phyloP scores from a whole-genome alignment of 495 filamentous ascomycete species.

The Xylaria sp. region DNA sequence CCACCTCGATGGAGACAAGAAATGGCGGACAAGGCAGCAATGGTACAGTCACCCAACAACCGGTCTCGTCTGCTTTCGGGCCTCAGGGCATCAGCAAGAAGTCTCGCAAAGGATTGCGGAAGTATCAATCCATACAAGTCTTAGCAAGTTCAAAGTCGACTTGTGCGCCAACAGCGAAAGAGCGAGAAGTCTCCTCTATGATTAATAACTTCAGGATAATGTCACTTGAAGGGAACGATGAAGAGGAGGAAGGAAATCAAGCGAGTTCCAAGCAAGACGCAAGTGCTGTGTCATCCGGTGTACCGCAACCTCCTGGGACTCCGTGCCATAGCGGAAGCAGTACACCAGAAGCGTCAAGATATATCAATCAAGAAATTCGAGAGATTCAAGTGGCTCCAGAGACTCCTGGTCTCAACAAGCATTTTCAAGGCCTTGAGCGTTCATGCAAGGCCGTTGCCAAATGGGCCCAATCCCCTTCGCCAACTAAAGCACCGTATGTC shows the following conservation, averaged over 20 bases:
- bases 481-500: slow-evolving; percentile 62
- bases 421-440: slow-evolving; percentile 24
- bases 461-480: slow-evolving; percentile 42
- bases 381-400: slow-evolving; percentile 47
- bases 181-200: slow-evolving; percentile 43
- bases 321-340: slow-evolving; percentile 12
- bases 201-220: slow-evolving; percentile 21
- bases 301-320: slow-evolving; percentile 25
- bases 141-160: slow-evolving; percentile 27
- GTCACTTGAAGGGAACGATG: slow-evolving; percentile 37
- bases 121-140: slow-evolving; percentile 39
- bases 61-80: slow-evolving; percentile 40
- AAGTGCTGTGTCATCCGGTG: background rate
- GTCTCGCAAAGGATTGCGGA: slow-evolving; percentile 32
- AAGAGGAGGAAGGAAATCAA: slow-evolving; percentile 43
- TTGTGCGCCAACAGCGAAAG: slow-evolving; percentile 22
- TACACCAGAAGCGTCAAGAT: background rate
- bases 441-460: slow-evolving; percentile 23
- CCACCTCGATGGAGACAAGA: slow-evolving; percentile 65
- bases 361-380: slow-evolving; percentile 24
- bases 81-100: slow-evolving; percentile 5
- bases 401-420: slow-evolving; percentile 27
- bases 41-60: slow-evolving; percentile 64
- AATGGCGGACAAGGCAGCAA: slow-evolving; percentile 57
- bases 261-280: slow-evolving; percentile 41